Base-by-base conservation (phyloP, 495 filamentous ascomycete genomes). In the Podospora bellae-mahoneyi region DNA sequence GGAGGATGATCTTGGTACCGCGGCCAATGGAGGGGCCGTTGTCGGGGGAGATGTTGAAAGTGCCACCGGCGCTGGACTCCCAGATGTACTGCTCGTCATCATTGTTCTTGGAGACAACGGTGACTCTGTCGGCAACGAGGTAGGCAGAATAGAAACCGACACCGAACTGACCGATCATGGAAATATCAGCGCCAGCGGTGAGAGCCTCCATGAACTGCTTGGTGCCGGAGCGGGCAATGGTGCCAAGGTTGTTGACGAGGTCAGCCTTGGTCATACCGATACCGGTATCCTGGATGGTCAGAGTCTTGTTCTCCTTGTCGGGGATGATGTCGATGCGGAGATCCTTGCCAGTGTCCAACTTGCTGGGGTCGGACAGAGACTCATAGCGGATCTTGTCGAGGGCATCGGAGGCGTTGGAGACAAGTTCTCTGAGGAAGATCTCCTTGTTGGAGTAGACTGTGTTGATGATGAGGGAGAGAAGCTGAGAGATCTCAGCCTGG, bases 131-230 rank as follows among this genome's bases (percentile, higher is more conserved):
- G 76, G 95, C 95, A 75, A 99, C 95, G 65, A 99, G 92, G 87
- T 99, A 99, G 72, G 95, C 95, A 64, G 95, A 99, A 89, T 99
- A 99, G 92, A 99, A 99, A 91, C 95, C 95, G 76, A 99, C 95
- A 94, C 95, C 95, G 83, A 99, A 99, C 86, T 99, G 95, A 75
- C 95, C 95, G 83, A 99, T 99, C 95, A 99, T 98, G 84, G 95
- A 98, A 74, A 99, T 94, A 85, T 99, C 95, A 76, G 96, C 95
- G 87, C 95, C 95, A 71, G 95, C 95, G 76, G 92, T 92, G 70
- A 99, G 88, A 69, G 95, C 95, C 86, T 99, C 95, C 95, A 99
- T 99, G 84, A 99, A 99, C 85, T 98, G 96, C 90, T 99, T 99
- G 78, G 95, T 99, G 69, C 95, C 95, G 60, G 95, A 99, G 78